Evolutionary conservation across 371 early-diverging fungal genomes (phyloP), one percentile per base, ranked within the genome.

Genomic region (Neoconidiobolus thromboides): DNA sequence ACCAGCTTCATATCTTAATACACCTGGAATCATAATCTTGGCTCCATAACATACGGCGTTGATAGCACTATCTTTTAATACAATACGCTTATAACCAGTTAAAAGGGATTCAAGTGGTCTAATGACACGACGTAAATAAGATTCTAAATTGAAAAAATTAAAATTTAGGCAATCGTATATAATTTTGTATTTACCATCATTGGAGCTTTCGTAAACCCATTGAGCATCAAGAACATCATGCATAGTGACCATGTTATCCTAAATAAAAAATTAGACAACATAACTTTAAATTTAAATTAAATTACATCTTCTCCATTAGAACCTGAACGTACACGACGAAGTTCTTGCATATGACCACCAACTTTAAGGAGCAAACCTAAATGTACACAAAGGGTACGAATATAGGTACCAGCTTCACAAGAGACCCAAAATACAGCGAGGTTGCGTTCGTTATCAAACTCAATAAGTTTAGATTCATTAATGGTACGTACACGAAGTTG

Each of bases 401-500:
- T 96, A 73, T 99, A 99, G 14, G 99, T 98, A 63, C 99, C 99
- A 60, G 99, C 99, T 79, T 99, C 99, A 73, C 99, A 99, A 62
- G 81, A 81, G 39, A 92, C 99, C 89, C 93, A 92, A 78, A 99
- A 98, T 43, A 98, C 90, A 61, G 86, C 96, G 68, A 95, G 73
- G 64, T 93, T 89, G 55, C 93, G 85, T 63, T 93, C 89, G 67
- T 93, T 91, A 74, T 94, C 91, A 64, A 93, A 96, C 75, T 99
- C 99, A 44, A 95, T 63, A 64, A 98, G 76, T 74, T 96, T 93
- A 63, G 86, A 83, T 67, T 93, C 90, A 72, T 97, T 91, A 67
- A 99, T 93, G 48, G 96, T 97, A 72, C 99, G 90, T 64, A 99
- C 87, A 76, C 99, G 91, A 61, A 99, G 83, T 76, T 98, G 98